Evolutionary conservation across 805 yeast genomes (phyloP).

Genomic region (Jamesozyma piceae): DNA sequence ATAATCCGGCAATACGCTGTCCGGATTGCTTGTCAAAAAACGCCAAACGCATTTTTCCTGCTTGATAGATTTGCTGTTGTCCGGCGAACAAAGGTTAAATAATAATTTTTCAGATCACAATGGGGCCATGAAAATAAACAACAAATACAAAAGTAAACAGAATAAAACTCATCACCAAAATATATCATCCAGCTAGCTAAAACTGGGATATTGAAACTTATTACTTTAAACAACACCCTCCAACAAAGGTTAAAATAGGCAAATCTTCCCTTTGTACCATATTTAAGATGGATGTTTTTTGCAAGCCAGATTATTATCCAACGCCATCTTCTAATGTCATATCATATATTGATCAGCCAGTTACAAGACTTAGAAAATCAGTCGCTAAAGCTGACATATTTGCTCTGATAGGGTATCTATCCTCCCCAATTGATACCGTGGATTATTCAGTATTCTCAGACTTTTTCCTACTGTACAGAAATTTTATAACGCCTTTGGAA

Average conservation of each 20-base stretch:
- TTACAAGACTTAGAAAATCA: constrained; percentile 6
- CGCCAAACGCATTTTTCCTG: background rate
- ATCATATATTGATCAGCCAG: constrained; percentile 10
- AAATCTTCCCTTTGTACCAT: background rate
- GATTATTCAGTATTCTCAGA: constrained; percentile 76
- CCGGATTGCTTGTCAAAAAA: no score
- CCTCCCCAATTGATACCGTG: constrained; percentile 58
- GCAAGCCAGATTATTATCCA: constrained; percentile 25
- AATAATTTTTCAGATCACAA: background rate
- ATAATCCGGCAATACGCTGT: no score
- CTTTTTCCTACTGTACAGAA: constrained; percentile 75
- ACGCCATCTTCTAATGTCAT: constrained; percentile 22
- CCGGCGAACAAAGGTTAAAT: no score
- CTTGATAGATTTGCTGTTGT: background rate
- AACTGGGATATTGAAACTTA: no score
- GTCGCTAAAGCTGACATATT: constrained; percentile 22
- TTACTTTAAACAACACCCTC: no score
- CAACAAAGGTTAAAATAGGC: background rate
- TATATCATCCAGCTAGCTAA: no score
- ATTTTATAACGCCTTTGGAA: constrained; percentile 49
- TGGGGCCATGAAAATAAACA: background rate
- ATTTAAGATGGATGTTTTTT: constrained; percentile 15
- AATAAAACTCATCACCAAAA: no score
- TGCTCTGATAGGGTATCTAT: constrained; percentile 46
- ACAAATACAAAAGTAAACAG: no score